These are phyloP conservation scores for Trichoderma sp. DNA, from an alignment of 2,329 filamentous ascomycete species.

Conservation along the genomic window DNA sequence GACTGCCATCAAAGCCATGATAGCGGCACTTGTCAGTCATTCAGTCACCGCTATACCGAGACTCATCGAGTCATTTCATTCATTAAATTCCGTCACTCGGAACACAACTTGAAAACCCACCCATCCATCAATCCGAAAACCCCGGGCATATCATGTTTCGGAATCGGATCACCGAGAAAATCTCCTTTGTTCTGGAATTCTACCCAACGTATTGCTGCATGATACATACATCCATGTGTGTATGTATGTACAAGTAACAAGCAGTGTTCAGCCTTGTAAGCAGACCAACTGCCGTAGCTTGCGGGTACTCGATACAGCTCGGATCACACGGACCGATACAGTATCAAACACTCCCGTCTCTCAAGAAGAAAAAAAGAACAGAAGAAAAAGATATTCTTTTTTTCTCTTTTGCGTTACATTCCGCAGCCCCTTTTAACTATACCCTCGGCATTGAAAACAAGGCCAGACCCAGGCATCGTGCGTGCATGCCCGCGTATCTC, in stretches of 20 bases:
- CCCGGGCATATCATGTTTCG: background rate
- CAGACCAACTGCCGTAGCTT: background rate
- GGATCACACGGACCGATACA: background rate
- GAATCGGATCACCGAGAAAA: background rate
- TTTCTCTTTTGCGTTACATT: background rate
- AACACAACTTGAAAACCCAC: background rate
- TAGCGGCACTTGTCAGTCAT: background rate
- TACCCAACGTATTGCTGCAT: background rate
- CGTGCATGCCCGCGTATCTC: background rate
- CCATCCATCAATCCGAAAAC: background rate
- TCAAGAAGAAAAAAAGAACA: background rate
- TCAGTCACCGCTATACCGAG: background rate
- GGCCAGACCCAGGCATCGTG: background rate
- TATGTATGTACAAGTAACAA: background rate
- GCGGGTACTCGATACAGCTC: background rate
- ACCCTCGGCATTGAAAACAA: conserved; percentile 1
- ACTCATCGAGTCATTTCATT: background rate
- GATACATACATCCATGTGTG: background rate
- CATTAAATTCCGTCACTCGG: background rate
- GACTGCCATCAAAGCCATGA: background rate
- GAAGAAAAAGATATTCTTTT: background rate
- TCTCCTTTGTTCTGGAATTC: background rate
- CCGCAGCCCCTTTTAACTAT: background rate
- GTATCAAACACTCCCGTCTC: no score
- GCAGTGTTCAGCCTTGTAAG: background rate